Percentiles rank a stretch among this genome's conserved stretches.
Evolutionary conservation across 768 basidiomycete species (phyloP).

Genomic region (Rhodosporidiobolus odoratus): DNA sequence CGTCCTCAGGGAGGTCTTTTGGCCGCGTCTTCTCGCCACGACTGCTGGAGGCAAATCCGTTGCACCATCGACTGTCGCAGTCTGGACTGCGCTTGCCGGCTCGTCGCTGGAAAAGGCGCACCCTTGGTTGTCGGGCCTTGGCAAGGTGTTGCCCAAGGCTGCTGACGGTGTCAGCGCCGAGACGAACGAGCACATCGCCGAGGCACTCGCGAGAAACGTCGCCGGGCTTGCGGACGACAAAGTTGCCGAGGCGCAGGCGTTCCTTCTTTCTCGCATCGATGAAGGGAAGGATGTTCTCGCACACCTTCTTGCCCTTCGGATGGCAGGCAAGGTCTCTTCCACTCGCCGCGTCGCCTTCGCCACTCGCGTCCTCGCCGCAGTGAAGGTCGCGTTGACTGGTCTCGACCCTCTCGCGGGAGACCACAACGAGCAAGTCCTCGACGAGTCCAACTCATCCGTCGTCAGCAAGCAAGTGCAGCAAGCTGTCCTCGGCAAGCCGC

Average conservation of each 20-base stretch:
- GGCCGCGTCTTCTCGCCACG: constrained; percentile 19
- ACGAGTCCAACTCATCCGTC: not conserved
- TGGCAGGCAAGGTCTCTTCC: constrained; percentile 53
- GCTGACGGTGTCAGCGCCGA: not conserved
- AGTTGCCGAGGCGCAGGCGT: constrained; percentile 47
- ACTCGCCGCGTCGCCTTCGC: constrained; percentile 59
- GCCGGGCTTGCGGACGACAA: constrained; percentile 34
- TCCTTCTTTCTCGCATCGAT: constrained; percentile 55
- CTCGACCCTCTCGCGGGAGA: constrained; percentile 29
- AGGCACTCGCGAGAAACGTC: constrained; percentile 30
- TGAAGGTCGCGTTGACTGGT: not conserved
- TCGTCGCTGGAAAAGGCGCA: constrained; percentile 19
- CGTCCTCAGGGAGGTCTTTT: constrained; percentile 23
- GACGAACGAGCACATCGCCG: constrained; percentile 19
- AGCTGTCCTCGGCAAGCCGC: constrained; percentile 38
- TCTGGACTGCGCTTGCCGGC: constrained; percentile 1
- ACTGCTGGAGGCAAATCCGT: constrained; percentile 4
- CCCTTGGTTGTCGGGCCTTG: constrained; percentile 23
- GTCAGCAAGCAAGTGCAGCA: not conserved
- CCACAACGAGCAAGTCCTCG: constrained; percentile 4
- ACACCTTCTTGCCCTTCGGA: constrained; percentile 59
- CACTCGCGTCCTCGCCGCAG: constrained; percentile 48
- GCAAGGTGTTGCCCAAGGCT: not conserved
- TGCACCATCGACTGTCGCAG: not conserved
- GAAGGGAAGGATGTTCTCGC: constrained; percentile 50